Base-by-base conservation (phyloP, 345 rosid genomes). In the Trapa bicornis region DNA sequence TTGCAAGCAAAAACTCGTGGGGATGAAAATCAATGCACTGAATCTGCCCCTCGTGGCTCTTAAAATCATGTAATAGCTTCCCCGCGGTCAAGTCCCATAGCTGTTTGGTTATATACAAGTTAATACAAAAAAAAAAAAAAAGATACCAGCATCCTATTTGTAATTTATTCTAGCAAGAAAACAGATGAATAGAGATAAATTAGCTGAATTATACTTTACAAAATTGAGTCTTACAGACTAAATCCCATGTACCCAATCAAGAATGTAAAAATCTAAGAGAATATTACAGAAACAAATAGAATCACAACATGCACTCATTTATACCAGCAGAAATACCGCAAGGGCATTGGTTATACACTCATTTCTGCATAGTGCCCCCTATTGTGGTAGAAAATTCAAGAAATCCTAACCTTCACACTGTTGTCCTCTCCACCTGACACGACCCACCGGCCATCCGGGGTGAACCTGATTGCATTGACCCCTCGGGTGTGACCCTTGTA, bases 31-130 rank as follows among this genome's bases (percentile, higher is more conserved):
- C 99, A 73, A 95, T 83, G 84, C 97, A 86, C 79, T 87, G 92
- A 84, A 91, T 78, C 75, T 85, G 97, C 72, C 99, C 97, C 68
- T 95, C 99, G 53, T 91, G 97, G 79, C 70, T 67, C 80, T 91
- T 95, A 81, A 95, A 91, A 75, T 95, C 97, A 47, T 87, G 89
- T 83, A 91, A 74, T 69, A 91, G 70, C 77, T 95, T 95, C 76
- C 99, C 99, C 74, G 99, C 99, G 66, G 99, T 94, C 81, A 95
- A 80, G 80, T 95, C 99, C 99, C 99, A 95, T n/a, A 95, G 85
- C 99, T 95, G 80, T 76, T 70, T 29, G 65, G 67, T 2, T 45
- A 45, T 45, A 45, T 6, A 13, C 48, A 45, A 7, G 13, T 45
- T 6, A 45, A 7, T 45, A 61, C n/a, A 17, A 41, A 62, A 38